Evolutionary conservation across 345 rosid genomes (phyloP).

Genomic region (Corymbia maculata): DNA sequence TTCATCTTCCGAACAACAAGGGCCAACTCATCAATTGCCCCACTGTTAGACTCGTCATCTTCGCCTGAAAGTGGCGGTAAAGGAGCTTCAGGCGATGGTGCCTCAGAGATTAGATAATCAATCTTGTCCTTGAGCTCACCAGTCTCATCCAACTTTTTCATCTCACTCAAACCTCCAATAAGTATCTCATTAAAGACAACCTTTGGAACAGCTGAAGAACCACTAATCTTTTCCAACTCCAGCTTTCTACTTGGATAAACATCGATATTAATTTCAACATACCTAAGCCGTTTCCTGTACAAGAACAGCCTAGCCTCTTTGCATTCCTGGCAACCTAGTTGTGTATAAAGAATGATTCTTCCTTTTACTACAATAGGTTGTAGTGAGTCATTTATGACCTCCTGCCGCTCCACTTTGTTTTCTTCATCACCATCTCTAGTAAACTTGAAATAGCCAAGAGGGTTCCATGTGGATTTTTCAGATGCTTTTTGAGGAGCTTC

Average conservation of each 20-base stretch:
- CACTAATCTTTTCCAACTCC: constrained; percentile 59
- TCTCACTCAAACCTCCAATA: constrained; percentile 55
- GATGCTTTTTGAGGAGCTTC: constrained; percentile 22
- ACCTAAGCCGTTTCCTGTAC: constrained; percentile 52
- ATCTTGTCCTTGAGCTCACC: constrained; percentile 70
- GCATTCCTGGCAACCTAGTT: constrained; percentile 57
- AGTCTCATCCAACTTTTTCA: constrained; percentile 47
- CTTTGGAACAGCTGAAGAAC: constrained; percentile 63
- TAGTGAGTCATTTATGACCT: constrained; percentile 9
- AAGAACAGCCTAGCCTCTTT: constrained; percentile 51
- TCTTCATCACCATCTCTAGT: constrained; percentile 31
- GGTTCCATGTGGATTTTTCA: constrained; percentile 56
- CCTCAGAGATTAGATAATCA: constrained; percentile 37
- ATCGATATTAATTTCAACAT: constrained; percentile 72
- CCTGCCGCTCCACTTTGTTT: constrained; percentile 17
- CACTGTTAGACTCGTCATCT: constrained; percentile 59
- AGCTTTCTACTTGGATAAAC: constrained; percentile 60
- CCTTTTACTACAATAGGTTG: constrained; percentile 53
- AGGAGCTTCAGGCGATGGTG: constrained; percentile 60
- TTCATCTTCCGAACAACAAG: constrained; percentile 75
- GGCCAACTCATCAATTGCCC: constrained; percentile 68
- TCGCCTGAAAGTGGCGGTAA: constrained; percentile 84
- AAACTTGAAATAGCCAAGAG: constrained; percentile 43
- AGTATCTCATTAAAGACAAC: constrained; percentile 63
- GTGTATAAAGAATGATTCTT: constrained; percentile 58